A percentile compares a stretch with the other conserved stretches of the same genome.
These are phyloP conservation scores for Ogataea zsoltii DNA, from an alignment of 805 yeast genomes.

Conservation along the genomic window DNA sequence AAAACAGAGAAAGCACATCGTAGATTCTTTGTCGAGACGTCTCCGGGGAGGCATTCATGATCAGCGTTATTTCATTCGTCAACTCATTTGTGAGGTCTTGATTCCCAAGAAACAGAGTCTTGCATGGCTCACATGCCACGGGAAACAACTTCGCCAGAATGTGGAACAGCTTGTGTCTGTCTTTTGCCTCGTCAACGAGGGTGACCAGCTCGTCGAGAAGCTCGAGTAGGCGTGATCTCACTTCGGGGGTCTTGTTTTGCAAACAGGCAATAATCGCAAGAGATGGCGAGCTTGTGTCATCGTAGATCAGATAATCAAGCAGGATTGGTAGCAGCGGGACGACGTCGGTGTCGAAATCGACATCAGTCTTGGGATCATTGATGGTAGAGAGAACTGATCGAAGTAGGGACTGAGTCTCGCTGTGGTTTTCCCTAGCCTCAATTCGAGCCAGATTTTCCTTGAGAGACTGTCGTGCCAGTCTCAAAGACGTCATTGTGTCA, in stretches of 20 bases:
- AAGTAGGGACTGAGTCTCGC: not conserved
- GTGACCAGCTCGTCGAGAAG: constrained; percentile 21
- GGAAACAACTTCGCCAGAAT: constrained; percentile 26
- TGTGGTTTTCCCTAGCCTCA: not conserved
- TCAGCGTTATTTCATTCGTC: constrained; percentile 24
- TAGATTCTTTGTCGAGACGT: constrained; percentile 5
- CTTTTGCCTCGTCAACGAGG: constrained; percentile 11
- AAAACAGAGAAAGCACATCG: constrained; percentile 37
- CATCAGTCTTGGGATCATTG: not conserved
- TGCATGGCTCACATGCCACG: constrained; percentile 16
- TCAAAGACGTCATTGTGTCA: not conserved
- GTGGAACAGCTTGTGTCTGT: constrained; percentile 15
- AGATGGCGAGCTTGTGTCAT: not conserved
- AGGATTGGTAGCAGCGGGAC: not conserved
- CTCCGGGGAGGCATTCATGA: constrained; percentile 8
- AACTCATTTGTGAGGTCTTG: constrained; percentile 21
- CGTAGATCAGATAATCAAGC: constrained; percentile 2
- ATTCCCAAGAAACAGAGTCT: constrained; percentile 21
- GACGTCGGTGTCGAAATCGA: not conserved
- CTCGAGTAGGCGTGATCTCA: constrained; percentile 6
- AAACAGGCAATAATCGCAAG: constrained; percentile 6
- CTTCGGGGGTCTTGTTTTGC: not conserved
- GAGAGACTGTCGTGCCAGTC: not conserved
- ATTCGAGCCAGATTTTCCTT: not conserved
- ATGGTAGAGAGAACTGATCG: constrained; percentile 1